Conservation (phyloP, 805 yeast species). For the Saturnispora sanitii region DNA sequence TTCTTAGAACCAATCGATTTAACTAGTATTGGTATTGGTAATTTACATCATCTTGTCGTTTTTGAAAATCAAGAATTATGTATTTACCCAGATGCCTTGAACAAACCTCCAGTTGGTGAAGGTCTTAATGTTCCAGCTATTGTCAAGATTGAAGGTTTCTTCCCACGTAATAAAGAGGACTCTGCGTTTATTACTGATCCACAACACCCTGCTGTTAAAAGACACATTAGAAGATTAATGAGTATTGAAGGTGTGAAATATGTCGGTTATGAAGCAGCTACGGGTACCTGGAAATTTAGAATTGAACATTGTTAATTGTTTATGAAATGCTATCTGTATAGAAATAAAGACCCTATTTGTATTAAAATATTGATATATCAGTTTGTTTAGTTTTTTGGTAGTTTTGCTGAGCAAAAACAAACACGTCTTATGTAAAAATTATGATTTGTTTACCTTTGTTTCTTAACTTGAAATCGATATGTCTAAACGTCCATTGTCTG, state of each 20-base stretch:
- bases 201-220: conserved; percentile 57
- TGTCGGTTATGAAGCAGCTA: conserved; percentile 63
- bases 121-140: conserved; percentile 74
- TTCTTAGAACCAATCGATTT: conserved; percentile 80
- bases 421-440: background rate
- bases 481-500: background rate
- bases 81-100: conserved; percentile 60
- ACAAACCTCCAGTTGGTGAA: conserved; percentile 58
- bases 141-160: conserved; percentile 69
- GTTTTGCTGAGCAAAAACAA: too few species aligned
- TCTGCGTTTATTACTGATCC: conserved; percentile 69
- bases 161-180: conserved; percentile 65
- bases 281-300: conserved; percentile 63
- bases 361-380: too few species aligned
- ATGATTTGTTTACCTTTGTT: conserved; percentile 2
- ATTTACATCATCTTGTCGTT: conserved; percentile 55
- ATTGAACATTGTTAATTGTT: conserved; percentile 30
- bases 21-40: conserved; percentile 51
- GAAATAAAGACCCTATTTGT: too few species aligned
- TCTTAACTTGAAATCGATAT: background rate
- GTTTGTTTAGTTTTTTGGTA: too few species aligned
- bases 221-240: conserved; percentile 61
- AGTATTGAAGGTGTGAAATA: conserved; percentile 50
- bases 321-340: background rate
- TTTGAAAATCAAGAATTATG: conserved; percentile 52